These are phyloP conservation scores for Globisporangium recalcitrans DNA, from an alignment of 352 stramenopile species.

Conservation along the genomic window DNA sequence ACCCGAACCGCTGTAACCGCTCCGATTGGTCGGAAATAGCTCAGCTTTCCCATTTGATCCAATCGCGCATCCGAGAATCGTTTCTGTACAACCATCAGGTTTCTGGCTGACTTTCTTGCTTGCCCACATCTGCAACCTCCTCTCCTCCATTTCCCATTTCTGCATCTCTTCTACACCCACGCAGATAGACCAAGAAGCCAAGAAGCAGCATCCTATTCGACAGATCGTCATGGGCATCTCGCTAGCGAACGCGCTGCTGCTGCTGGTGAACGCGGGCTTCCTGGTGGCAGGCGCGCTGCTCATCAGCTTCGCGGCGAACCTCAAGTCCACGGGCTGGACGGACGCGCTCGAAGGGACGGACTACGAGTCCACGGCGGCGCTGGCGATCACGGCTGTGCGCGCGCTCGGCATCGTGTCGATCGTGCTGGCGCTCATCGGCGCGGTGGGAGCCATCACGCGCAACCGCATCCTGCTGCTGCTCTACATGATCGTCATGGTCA, in stretches of 20 bases:
- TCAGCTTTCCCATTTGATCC: neutral
- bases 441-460: constrained; percentile 59
- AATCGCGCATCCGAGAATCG: neutral
- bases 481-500: constrained; percentile 70
- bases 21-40: neutral
- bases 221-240: constrained; percentile 29
- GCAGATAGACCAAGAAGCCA: too few relatives aligned
- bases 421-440: constrained; percentile 52
- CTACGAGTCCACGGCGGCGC: constrained; percentile 45
- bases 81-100: neutral
- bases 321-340: constrained; percentile 64
- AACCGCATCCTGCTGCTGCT: constrained; percentile 63
- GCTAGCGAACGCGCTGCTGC: constrained; percentile 46
- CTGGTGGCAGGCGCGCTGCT: constrained; percentile 56
- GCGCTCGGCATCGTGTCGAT: constrained; percentile 53
- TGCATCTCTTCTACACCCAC: neutral
- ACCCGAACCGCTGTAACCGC: neutral
- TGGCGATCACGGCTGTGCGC: constrained; percentile 43
- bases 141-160: neutral
- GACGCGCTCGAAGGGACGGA: constrained; percentile 71
- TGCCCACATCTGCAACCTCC: neutral
- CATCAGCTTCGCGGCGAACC: constrained; percentile 49
- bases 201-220: neutral
- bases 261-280: constrained; percentile 76
- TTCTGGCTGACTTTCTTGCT: neutral